Percentiles rank a stretch among this genome's conserved stretches.
Conservation (phyloP, 805 yeast genomes). For the Ascoidea tarda region DNA sequence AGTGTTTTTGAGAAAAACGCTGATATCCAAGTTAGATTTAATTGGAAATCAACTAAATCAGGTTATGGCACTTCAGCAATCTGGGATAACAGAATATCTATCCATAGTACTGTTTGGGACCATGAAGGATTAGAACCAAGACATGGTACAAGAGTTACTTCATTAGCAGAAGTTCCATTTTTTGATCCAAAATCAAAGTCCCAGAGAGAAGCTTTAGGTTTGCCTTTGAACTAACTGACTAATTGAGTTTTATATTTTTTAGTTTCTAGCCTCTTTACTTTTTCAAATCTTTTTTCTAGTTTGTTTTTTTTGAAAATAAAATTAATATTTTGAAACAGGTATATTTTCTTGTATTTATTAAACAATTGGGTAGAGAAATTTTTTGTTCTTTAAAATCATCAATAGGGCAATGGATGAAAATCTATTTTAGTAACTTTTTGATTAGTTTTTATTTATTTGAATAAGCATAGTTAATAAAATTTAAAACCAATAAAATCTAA, state of each 20-base stretch:
- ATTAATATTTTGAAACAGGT: too few relatives aligned
- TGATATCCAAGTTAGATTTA: conserved; percentile 40
- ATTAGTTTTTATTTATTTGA: too few relatives aligned
- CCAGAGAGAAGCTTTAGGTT: conserved; percentile 37
- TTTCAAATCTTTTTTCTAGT: too few relatives aligned
- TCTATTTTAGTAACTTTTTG: too few relatives aligned
- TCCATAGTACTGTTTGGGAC: conserved; percentile 41
- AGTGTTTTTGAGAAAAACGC: conserved; percentile 33
- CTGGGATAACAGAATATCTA: conserved; percentile 46
- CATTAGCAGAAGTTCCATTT: conserved; percentile 39
- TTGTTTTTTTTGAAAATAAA: too few relatives aligned
- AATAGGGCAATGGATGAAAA: too few relatives aligned
- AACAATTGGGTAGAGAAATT: too few relatives aligned
- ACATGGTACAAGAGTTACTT: conserved; percentile 38
- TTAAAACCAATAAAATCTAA: too few relatives aligned
- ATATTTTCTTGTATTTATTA: too few relatives aligned
- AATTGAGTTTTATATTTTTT: neutral
- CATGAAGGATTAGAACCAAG: conserved; percentile 28
- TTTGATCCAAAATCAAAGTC: conserved; percentile 35
- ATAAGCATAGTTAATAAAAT: too few relatives aligned
- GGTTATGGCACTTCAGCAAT: conserved; percentile 37
- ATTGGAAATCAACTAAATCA: conserved; percentile 29
- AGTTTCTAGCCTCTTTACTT: too few relatives aligned
- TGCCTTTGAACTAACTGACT: conserved; percentile 7
- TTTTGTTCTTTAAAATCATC: too few relatives aligned